phyloP scores from a whole-genome alignment of 768 basidiomycete genomes.

The Naematelia aurantialba region DNA sequence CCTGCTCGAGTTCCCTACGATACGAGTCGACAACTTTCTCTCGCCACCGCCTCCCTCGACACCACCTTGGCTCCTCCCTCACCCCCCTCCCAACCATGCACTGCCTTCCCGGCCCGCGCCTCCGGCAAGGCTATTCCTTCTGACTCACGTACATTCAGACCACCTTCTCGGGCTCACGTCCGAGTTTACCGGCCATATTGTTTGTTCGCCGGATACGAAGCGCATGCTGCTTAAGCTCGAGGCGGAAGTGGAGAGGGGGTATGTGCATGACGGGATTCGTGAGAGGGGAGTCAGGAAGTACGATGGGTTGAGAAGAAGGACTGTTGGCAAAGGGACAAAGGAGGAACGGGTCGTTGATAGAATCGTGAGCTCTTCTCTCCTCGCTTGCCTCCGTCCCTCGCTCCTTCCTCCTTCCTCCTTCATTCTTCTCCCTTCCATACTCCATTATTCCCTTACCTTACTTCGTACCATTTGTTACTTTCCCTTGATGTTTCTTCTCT shows the following conservation, averaged over 20 bases:
- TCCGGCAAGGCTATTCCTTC: constrained; percentile 62
- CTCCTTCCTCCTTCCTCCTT: background rate
- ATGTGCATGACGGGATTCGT: constrained; percentile 15
- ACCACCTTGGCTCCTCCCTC: constrained; percentile 49
- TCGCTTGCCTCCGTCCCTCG: background rate
- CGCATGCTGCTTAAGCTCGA: constrained; percentile 79
- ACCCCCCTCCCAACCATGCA: constrained; percentile 9
- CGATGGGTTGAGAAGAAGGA: constrained; percentile 16
- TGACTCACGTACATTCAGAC: constrained; percentile 86
- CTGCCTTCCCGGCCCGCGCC: constrained; percentile 36
- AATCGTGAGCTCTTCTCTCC: constrained; percentile 22
- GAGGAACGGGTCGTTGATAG: constrained; percentile 31
- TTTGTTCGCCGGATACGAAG: constrained; percentile 80
- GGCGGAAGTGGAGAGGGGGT: constrained; percentile 46
- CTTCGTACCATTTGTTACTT: too few relatives aligned
- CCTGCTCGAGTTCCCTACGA: constrained; percentile 67
- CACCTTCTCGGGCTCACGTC: constrained; percentile 74
- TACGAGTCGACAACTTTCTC: constrained; percentile 82
- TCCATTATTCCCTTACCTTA: too few relatives aligned
- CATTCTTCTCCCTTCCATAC: too few relatives aligned
- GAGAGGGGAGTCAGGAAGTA: constrained; percentile 21
- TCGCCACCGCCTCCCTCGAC: constrained; percentile 31
- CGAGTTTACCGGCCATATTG: constrained; percentile 66
- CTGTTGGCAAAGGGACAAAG: constrained; percentile 17
- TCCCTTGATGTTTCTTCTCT: too few relatives aligned